These are phyloP conservation scores for Apocynum venetum DNA, from an alignment of 257 asterid genomes.

Conservation along the genomic window DNA sequence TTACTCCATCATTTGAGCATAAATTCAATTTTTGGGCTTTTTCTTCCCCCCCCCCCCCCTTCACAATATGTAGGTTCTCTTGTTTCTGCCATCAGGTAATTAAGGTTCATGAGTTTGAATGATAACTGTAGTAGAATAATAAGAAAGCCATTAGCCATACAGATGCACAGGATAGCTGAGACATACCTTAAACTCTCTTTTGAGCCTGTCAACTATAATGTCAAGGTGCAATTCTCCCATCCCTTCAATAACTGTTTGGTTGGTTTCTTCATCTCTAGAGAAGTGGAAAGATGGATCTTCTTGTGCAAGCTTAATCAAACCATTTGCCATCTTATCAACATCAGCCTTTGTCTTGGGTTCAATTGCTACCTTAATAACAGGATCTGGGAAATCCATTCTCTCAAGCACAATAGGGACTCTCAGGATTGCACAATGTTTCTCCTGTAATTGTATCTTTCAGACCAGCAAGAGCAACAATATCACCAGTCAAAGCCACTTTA, in stretches of 20 bases:
- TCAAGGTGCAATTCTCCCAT: constrained; percentile 98
- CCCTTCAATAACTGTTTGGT: constrained; percentile 96
- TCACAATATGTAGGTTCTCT: neutral
- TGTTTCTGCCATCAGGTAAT: neutral
- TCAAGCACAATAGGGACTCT: constrained; percentile 79
- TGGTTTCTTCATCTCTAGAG: constrained; percentile 88
- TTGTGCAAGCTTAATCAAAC: constrained; percentile 88
- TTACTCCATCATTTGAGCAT: neutral
- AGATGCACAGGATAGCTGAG: constrained; percentile 5
- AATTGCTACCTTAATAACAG: constrained; percentile 96
- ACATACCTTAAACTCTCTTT: constrained; percentile 85
- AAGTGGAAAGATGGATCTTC: constrained; percentile 99
- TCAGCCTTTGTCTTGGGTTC: constrained; percentile 98
- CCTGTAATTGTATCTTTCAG: constrained; percentile 91
- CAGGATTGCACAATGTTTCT: constrained; percentile 84
- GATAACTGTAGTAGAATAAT: neutral
- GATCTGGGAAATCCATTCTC: constrained; percentile 98
- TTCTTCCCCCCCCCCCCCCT: too few relatives aligned
- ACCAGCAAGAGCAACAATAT: constrained; percentile 95
- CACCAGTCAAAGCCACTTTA: constrained; percentile 77
- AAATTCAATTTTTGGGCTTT: neutral
- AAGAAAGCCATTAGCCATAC: neutral
- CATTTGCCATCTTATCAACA: constrained; percentile 86
- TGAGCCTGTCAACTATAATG: constrained; percentile 94
- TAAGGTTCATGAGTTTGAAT: neutral